Evolutionary conservation across 352 stramenopile genomes (phyloP).

Genomic region (Globisporangium spinosum): DNA sequence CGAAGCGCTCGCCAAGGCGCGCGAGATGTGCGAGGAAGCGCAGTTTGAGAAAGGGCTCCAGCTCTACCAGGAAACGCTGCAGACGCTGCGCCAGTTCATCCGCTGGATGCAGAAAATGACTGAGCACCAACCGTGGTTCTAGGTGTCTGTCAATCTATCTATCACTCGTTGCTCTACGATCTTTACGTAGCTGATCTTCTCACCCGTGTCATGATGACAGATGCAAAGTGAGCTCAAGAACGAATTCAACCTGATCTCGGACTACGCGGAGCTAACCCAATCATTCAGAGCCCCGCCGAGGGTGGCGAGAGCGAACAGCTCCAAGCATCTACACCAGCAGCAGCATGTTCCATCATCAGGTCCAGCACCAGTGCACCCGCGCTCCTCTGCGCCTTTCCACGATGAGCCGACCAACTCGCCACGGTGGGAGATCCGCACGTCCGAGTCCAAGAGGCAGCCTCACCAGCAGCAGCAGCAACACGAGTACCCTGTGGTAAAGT

Average conservation of each 20-base stretch:
- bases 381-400: conserved; percentile 5
- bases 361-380: conserved; percentile 14
- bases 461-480: conserved; percentile 18
- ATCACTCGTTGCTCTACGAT: background rate
- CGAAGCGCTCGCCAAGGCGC: conserved; percentile 50
- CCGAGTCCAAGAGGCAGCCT: conserved; percentile 26
- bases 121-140: conserved; percentile 78
- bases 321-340: conserved; percentile 28
- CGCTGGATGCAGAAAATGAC: conserved; percentile 63
- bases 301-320: conserved; percentile 9
- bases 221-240: conserved; percentile 84
- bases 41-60: conserved; percentile 62
- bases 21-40: conserved; percentile 57
- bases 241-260: conserved; percentile 67
- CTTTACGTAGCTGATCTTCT: background rate
- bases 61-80: conserved; percentile 58
- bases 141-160: conserved; percentile 23
- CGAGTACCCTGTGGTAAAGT: conserved; percentile 7
- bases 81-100: conserved; percentile 57
- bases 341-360: conserved; percentile 8
- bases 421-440: conserved; percentile 54
- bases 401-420: conserved; percentile 29
- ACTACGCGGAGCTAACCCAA: conserved; percentile 76
- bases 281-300: conserved; percentile 54
- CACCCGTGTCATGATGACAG: conserved; percentile 21